Conservation (phyloP, 2,329 filamentous ascomycete genomes). For the Sporothrix sp. region DNA sequence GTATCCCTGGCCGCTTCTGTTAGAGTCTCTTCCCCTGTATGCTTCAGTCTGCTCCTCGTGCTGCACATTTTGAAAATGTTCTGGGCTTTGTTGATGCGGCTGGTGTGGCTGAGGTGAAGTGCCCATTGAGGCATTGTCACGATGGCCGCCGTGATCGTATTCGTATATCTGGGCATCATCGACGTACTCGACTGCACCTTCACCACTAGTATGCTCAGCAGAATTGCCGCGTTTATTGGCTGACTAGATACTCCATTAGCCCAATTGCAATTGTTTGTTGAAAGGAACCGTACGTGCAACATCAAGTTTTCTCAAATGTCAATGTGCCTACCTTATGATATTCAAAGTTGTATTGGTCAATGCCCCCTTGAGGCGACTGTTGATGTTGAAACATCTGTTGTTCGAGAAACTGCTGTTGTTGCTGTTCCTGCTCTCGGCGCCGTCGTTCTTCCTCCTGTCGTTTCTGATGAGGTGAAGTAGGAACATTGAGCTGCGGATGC, state of each 20-base stretch:
- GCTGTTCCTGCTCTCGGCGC: slow-evolving; percentile 36
- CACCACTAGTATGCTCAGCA: slow-evolving; percentile 18
- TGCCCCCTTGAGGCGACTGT: slow-evolving; percentile 18
- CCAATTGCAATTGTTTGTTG: too few species aligned
- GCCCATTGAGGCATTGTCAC: background rate
- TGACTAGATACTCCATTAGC: too few species aligned
- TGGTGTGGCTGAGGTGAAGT: background rate
- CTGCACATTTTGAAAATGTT: background rate
- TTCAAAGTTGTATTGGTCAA: slow-evolving; percentile 27
- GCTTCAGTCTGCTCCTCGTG: background rate
- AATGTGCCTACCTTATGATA: slow-evolving; percentile 30
- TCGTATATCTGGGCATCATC: slow-evolving; percentile 28
- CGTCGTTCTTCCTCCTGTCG: slow-evolving; percentile 36
- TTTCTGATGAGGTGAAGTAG: slow-evolving; percentile 57
- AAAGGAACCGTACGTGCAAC: too few species aligned
- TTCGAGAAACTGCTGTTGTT: slow-evolving; percentile 25
- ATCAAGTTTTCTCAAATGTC: too few species aligned
- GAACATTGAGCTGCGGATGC: slow-evolving; percentile 90
- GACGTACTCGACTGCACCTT: slow-evolving; percentile 21
- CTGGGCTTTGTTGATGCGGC: slow-evolving; percentile 1
- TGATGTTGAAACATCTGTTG: slow-evolving; percentile 17
- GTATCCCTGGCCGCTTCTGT: slow-evolving; percentile 15
- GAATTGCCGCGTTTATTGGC: slow-evolving; percentile 25
- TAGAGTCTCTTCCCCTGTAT: background rate
- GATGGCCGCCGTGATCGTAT: slow-evolving; percentile 24